Conservation (phyloP, 306 rosid genomes). For the Cicer judaicum region DNA sequence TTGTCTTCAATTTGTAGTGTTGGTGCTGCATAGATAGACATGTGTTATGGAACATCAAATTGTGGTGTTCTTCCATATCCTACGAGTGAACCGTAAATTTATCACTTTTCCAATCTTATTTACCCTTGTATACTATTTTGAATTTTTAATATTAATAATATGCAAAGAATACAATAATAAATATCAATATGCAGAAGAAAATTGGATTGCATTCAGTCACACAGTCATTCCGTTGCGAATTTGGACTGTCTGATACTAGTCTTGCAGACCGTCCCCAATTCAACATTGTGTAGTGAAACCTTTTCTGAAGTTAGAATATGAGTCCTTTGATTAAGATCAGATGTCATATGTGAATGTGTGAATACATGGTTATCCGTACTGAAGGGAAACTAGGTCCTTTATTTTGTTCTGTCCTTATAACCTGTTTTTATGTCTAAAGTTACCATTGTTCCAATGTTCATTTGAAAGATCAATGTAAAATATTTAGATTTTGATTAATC, state of each 20-base stretch:
- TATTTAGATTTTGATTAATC: not conserved
- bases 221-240: not conserved
- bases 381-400: not conserved
- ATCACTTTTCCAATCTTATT: not conserved
- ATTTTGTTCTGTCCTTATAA: not conserved
- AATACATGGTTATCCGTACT: not conserved
- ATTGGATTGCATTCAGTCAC: not conserved
- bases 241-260: not conserved
- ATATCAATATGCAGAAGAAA: not conserved
- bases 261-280: not conserved
- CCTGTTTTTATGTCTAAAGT: not conserved
- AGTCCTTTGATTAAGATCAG: not conserved
- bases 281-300: not conserved
- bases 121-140: not conserved
- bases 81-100: not conserved
- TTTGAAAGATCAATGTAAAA: not conserved
- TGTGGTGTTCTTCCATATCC: not conserved
- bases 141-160: not conserved
- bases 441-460: not conserved
- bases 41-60: too few species aligned
- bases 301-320: not conserved
- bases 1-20: too few species aligned
- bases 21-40: too few species aligned
- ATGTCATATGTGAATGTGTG: not conserved
- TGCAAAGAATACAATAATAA: not conserved